Evolutionary conservation across 768 basidiomycete species (phyloP), one percentile per base, ranked within the genome.

Genomic region (Kondoa subrosea): DNA sequence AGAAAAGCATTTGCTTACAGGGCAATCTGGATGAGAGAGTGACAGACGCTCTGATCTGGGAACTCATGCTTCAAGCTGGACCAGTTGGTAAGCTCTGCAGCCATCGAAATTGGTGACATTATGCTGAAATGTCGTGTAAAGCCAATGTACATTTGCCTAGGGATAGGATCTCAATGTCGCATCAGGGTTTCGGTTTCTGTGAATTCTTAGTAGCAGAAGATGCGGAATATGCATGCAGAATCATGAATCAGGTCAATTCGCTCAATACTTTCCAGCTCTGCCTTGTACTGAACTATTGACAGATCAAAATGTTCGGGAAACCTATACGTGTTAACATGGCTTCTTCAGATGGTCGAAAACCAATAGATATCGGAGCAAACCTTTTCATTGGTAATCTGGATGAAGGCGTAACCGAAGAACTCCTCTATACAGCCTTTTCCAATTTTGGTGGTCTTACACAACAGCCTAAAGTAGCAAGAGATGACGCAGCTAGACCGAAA

Each of bases 171-270:
- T 95, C 91, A 15, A 93, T 92, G 89, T 83, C 89, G 0, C 95
- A 97, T 77, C 95, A 99, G 79, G 95, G 95, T 60, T 99, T 96
- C 79, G 95, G 95, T 56, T 99, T 99, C 80, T 96, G 93, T 83
- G 95, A 99, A 81, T 97, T 99, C 78, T 80, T 93, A 78, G 91
- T 91, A 50, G 92, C 97, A 80, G 92, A 95, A 77, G 95, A 97
- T 79, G 91, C 95, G 70, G 95, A 99, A 79, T 99, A 99, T 78
- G 93, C 91, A 68, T 96, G 93, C 83, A 95, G 96, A 82, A 96
- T 97, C 74, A 96, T 97, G 93, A 99, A 99, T 77, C 93, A 96
- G 82, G 61, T 63, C 33, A 21, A 3, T n/a, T 63, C n/a, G 26
- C 61, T 32, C 17, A 30, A 12, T 8, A 21, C 40, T 50, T 50